Evolutionary conservation across 2,329 filamentous ascomycete genomes (phyloP), one percentile per base, ranked within the genome.

Genomic region (Furcasterigmium sp.): DNA sequence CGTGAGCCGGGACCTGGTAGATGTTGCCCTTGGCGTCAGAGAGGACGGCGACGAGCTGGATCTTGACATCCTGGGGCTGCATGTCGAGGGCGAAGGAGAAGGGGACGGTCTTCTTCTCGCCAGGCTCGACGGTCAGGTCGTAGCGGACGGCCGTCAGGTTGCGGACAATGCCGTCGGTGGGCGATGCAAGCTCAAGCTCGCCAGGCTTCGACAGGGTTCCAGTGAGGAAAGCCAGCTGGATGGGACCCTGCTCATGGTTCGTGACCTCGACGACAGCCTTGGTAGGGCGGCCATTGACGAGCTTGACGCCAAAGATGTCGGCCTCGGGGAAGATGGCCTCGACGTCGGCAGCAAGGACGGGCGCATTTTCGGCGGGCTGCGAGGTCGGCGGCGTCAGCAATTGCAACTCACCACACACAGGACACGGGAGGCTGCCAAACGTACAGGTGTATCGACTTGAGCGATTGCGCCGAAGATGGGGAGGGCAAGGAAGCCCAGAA

Each of bases 261-360:
- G 75, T 79, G 62, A 98, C 75, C 57, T 89, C 82, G 56, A 98
- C 71, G 42, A 94, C 69, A 28, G 90, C 85, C 64, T 87, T 82
- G 51, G 90, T 95, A 34, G 89, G 81, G 52, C 85, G 84, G 59
- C 90, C 89, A 63, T 98, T 98, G 73, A 97, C 80, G 54, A 97
- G 82, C 79, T 95, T 95, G 56, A 97, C 82, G 57, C 91, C 93
- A 56, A 96, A 93, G 67, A 95, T 84, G 72, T 94, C 88, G 71
- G 83, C 63, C 60, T 84, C 72, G 67, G 79, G 69, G 72, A 82
- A 78, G 63, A 72, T 73, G 46, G 84, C 76, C 52, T 76, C 75
- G 55, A 84, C 68, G 43, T 82, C 78, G 63, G 86, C 82, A 50
- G 81, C 79, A 56, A 85, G 64, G 46, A 45, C 51, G 44, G 51